Percentiles rank a stretch among this genome's conserved stretches.
phyloP scores from a whole-genome alignment of 176 grass and related monocot genomes.

The Carex cristatella region DNA sequence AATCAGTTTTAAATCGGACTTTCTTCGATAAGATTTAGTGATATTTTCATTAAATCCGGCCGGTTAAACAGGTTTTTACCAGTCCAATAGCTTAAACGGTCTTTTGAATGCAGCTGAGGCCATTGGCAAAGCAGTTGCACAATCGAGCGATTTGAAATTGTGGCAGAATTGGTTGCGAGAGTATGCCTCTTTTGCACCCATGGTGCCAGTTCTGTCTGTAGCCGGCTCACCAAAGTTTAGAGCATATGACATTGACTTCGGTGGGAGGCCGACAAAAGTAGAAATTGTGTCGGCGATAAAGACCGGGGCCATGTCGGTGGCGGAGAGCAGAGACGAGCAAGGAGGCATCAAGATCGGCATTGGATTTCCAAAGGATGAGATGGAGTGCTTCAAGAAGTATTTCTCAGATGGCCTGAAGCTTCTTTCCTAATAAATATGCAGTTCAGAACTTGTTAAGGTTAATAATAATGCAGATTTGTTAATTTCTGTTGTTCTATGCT shows the following conservation, averaged over 20 bases:
- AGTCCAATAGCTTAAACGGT: no score
- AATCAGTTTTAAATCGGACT: no score
- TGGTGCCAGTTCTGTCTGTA: not conserved
- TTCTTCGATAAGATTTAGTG: no score
- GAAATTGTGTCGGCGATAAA: slow-evolving; percentile 30
- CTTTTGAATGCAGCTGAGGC: not conserved
- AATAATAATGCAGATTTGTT: not conserved
- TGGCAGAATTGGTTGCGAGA: not conserved
- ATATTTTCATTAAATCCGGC: no score
- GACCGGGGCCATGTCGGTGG: not conserved
- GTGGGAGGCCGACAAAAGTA: slow-evolving; percentile 41
- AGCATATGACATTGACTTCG: slow-evolving; percentile 49
- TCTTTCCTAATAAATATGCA: not conserved
- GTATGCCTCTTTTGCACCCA: not conserved
- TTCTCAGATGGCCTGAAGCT: not conserved
- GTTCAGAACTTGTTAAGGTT: not conserved
- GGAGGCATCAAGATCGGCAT: slow-evolving; percentile 38
- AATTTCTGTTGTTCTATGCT: not conserved
- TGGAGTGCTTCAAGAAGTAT: slow-evolving; percentile 13
- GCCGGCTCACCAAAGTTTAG: slow-evolving; percentile 34
- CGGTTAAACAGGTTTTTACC: no score
- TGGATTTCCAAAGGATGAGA: slow-evolving; percentile 3
- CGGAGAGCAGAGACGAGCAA: slow-evolving; percentile 16
- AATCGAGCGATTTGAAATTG: not conserved
- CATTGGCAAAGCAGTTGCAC: not conserved